Evolutionary conservation across 2,329 filamentous ascomycete species (phyloP), one percentile per base, ranked within the genome.

Genomic region (Lecanicillium sp.): DNA sequence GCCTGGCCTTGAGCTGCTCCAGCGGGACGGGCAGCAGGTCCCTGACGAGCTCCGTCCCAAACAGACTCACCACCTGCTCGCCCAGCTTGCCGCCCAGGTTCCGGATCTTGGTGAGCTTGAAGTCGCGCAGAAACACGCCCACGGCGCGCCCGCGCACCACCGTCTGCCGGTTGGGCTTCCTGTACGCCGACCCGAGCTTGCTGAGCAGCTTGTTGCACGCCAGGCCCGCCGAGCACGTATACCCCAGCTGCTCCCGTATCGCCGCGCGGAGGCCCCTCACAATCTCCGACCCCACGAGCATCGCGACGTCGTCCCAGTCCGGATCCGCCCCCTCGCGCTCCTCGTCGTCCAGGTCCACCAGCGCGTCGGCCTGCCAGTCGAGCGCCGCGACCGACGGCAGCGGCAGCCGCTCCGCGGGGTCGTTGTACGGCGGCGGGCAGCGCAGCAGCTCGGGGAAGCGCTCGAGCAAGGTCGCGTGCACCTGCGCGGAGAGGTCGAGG

Each of bases 51-150:
- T 96, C 89, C 1, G 88, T 95, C 51, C 81, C 80, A 64, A 95
- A 97, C 14, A 76, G 76, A n/a, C 83, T 78, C 2, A 84, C 83
- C 8, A 95, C 80, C 55, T 94, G 87, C 44, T 95, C 88, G 5
- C 93, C 93, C 24, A 97, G 73, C 68, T 97, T 97, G 19, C 93
- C 93, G 23, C 93, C 93, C n/a, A 98, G 70, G 64, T 91, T 95
- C 14, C 91, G 79, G 46, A 98, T 93, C 65, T 95, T 95, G 14
- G 90, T 95, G 60, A 96, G 91, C 61, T 95, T 95, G 73, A 95
- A 90, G 14, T 79, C 80, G 8, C 78, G 79, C 35, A 98, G 70
- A 60, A 98, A 98, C 36, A 84, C 75, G 53, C 83, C 74, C 2
- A 89, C 75, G 1, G 91, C 91, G 39, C 90, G 81, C 61, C 88